phyloP scores from a whole-genome alignment of 163 green algal genomes.

The Coccomyxa subellipsoidea region DNA sequence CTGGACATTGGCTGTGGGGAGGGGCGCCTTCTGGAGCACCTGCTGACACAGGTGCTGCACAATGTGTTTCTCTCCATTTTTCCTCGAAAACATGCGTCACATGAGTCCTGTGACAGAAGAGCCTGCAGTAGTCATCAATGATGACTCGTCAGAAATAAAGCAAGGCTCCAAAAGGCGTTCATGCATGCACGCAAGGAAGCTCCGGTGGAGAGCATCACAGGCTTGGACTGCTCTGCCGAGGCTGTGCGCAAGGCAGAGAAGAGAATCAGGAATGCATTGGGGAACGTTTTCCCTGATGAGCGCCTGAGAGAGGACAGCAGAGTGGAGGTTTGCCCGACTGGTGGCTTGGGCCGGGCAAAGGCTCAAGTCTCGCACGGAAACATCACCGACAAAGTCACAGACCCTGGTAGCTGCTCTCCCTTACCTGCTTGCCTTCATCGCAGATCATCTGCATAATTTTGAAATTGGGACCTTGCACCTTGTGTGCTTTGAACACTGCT shows the following conservation, averaged over 20 bases:
- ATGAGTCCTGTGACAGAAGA: too few species aligned
- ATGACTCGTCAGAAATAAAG: too few species aligned
- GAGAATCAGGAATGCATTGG: background rate
- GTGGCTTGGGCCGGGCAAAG: background rate
- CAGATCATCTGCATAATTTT: background rate
- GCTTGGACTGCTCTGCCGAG: background rate
- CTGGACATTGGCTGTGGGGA: constrained; percentile 31
- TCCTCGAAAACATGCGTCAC: too few species aligned
- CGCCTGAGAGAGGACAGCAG: background rate
- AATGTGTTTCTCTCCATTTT: too few species aligned
- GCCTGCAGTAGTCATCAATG: too few species aligned
- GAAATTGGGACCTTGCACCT: too few species aligned
- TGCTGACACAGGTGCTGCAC: background rate
- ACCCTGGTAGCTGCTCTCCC: background rate
- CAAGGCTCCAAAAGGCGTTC: too few species aligned
- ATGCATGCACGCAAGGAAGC: background rate
- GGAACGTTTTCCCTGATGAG: background rate
- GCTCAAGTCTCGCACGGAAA: background rate
- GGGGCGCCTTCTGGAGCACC: constrained; percentile 24
- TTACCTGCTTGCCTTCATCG: background rate
- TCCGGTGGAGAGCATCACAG: background rate
- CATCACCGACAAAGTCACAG: background rate
- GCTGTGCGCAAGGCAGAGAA: background rate
- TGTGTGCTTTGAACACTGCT: too few species aligned
- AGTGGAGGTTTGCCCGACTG: background rate